Evolutionary conservation across 108 stramenopile species (phyloP), one percentile per base, ranked within the genome.

Genomic region (Aurantiochytrium sp.): DNA sequence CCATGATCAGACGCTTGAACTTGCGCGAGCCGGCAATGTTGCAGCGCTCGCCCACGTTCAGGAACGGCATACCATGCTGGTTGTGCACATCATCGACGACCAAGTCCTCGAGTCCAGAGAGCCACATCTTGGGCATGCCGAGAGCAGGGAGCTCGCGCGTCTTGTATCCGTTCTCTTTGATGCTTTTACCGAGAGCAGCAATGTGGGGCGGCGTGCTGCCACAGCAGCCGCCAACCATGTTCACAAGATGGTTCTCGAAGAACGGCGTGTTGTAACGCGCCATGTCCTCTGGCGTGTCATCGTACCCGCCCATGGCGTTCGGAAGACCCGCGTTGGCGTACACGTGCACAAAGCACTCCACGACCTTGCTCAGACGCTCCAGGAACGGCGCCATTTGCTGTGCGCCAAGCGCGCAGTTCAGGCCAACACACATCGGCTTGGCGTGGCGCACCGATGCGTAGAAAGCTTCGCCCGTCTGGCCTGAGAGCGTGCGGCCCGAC

Each of bases 151-250:
- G 95, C 91, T 93, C 93, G 23, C 96, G 93, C 19, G 96, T 95
- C 88, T 93, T 88, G 92, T 93, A 97, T 18, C 88, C 89, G 58
- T 90, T 91, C 5, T 94, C 92, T 58, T 58, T 58, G 53, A 89
- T 87, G 44, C 44, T 8, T 25, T 88, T 49, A 19, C 19, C 87
- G 58, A 90, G 14, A 5, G 92, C 89, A 72, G 95, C 96, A 93
- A 99, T 99, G 94, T 99, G 98, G 5, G 92, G 93, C 42, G 98
- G 98, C 18, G 98, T 99, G 16, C 97, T 98, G 58, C 98, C 98
- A 89, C 98, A 99, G 95, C 98, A 99, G 16, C 98, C 98, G 60
- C 98, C 98, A 57, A 98, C 97, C 97, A 99, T 98, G 93, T 99
- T 99, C 90, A 99, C 89, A 95, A 97, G 96, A 5, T 95, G 93